phyloP scores from a whole-genome alignment of 208 protist species.

The Acanthamoeba lugdunensis region DNA sequence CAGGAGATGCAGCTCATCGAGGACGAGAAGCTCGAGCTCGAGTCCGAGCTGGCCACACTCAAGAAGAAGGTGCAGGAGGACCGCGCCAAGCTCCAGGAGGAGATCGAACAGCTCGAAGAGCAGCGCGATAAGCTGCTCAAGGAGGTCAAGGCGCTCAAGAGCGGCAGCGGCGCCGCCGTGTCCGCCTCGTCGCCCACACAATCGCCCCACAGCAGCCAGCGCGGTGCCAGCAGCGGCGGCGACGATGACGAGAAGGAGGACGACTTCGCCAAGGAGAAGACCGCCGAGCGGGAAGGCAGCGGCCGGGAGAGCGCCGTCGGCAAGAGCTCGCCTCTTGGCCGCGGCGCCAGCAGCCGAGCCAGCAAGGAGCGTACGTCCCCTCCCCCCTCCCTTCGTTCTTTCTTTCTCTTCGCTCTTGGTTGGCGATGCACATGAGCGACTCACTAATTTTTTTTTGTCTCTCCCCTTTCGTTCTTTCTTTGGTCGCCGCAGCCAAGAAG shows the following conservation, averaged over 20 bases:
- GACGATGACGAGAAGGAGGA: slow-evolving; percentile 11
- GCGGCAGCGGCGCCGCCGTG: neutral
- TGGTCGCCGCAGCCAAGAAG: neutral
- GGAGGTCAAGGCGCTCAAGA: slow-evolving; percentile 13
- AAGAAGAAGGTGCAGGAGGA: slow-evolving; percentile 47
- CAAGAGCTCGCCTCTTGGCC: slow-evolving; percentile 1
- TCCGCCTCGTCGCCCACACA: neutral
- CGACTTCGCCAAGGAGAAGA: slow-evolving; percentile 39
- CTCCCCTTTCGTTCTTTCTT: too few relatives aligned
- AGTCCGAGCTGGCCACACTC: neutral
- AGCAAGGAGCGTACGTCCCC: slow-evolving; percentile 38
- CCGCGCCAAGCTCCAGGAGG: neutral
- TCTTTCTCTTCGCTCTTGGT: too few relatives aligned
- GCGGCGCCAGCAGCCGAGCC: neutral
- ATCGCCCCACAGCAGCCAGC: slow-evolving; percentile 15
- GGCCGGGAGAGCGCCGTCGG: neutral
- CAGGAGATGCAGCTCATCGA: slow-evolving; percentile 49
- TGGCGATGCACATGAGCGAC: neutral
- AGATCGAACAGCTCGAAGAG: slow-evolving; percentile 8
- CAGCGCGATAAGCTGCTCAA: slow-evolving; percentile 4
- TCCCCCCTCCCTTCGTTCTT: neutral
- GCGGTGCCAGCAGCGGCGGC: slow-evolving; percentile 6
- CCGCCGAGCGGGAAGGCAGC: neutral
- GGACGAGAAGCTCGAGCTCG: slow-evolving; percentile 28
- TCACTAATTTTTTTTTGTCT: neutral